A percentile compares a stretch with the other conserved stretches of the same genome.
Evolutionary conservation across 2,329 filamentous ascomycete species (phyloP).

Genomic region (Ophiocordyceps camponoti-saundersi): DNA sequence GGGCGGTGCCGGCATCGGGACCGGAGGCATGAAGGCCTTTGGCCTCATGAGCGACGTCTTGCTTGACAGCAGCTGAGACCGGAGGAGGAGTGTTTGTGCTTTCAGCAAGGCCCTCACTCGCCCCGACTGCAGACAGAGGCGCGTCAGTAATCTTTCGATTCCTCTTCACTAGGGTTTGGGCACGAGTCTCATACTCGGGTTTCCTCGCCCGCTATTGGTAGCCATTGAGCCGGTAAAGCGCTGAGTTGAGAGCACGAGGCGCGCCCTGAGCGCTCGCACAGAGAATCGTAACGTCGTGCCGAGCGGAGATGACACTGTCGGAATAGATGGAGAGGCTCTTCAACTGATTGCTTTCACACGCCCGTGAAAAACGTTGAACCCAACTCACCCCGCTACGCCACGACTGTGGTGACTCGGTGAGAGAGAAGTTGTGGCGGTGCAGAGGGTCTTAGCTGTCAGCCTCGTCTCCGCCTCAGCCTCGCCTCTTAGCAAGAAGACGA

Average conservation of each 20-base stretch:
- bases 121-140: slow-evolving; percentile 17
- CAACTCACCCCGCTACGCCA: no score
- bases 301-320: slow-evolving; percentile 5
- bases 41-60: slow-evolving; percentile 18
- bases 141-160: neutral
- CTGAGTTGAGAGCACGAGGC: slow-evolving; percentile 32
- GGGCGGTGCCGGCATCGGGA: slow-evolving; percentile 10
- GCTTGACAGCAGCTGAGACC: slow-evolving; percentile 22
- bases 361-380: no score
- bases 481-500: no score
- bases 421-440: neutral
- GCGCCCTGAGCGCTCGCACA: slow-evolving; percentile 39
- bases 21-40: slow-evolving; percentile 11
- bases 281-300: slow-evolving; percentile 32
- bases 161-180: no score
- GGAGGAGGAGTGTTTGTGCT: slow-evolving; percentile 19
- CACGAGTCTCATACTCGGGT: slow-evolving; percentile 12
- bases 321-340: no score
- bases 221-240: slow-evolving; percentile 32
- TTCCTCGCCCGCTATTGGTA: slow-evolving; percentile 35
- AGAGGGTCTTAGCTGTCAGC: neutral
- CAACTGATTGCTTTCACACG: no score
- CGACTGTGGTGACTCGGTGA: no score
- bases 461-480: neutral
- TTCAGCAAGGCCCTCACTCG: slow-evolving; percentile 23